Percentiles rank a stretch among this genome's conserved stretches.
Conservation (phyloP, 106 monocot genomes). For the Dioscorea zingiberensis region DNA sequence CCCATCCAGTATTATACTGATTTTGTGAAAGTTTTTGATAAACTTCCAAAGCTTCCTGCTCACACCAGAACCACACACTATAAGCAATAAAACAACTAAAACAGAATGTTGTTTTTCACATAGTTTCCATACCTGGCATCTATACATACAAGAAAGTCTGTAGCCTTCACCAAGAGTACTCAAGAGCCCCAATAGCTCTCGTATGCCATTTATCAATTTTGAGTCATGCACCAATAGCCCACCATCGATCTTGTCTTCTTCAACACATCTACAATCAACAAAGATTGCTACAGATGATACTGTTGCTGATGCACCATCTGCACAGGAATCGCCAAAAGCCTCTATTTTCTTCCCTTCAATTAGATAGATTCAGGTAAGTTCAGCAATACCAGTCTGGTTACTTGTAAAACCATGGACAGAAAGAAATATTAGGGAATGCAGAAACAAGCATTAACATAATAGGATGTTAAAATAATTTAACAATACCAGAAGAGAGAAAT, state of each 20-base stretch:
- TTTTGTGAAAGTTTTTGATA: conserved; percentile 73
- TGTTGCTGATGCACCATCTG: conserved; percentile 33
- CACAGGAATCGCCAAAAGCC: conserved; percentile 41
- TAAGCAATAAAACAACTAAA: background rate
- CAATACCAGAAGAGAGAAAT: too few relatives aligned
- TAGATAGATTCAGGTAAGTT: too few relatives aligned
- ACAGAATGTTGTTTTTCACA: background rate
- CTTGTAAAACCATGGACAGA: too few relatives aligned
- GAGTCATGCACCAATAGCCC: conserved; percentile 32
- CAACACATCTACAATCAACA: conserved; percentile 41
- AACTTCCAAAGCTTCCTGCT: conserved; percentile 86
- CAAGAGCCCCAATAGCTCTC: conserved; percentile 71
- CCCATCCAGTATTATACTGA: conserved; percentile 97
- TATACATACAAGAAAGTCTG: conserved; percentile 76
- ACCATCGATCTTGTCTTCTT: conserved; percentile 43
- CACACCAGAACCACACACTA: conserved; percentile 12
- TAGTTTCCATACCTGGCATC: conserved; percentile 54
- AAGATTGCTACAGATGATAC: conserved; percentile 44
- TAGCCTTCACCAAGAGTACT: conserved; percentile 82
- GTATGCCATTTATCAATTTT: conserved; percentile 31
- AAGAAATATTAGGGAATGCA: too few relatives aligned
- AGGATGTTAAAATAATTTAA: too few relatives aligned
- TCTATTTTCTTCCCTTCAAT: conserved; percentile 37
- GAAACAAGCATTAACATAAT: too few relatives aligned
- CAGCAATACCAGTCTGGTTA: too few relatives aligned